Base-by-base conservation (phyloP, 257 asterid genomes). In the Echites panduratus region DNA sequence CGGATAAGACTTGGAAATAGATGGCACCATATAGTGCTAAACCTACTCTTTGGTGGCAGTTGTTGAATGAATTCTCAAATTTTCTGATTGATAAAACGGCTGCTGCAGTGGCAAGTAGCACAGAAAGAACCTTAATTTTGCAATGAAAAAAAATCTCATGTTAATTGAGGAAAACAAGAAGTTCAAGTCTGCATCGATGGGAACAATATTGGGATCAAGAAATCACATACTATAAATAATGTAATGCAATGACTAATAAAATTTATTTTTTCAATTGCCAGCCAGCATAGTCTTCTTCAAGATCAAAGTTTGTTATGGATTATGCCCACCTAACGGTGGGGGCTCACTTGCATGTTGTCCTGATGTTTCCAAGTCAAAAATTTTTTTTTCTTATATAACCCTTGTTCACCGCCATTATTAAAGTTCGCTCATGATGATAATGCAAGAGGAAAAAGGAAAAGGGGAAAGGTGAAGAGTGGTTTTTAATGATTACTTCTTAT, bases 41-140 rank as follows among this genome's bases (percentile, higher is more conserved):
- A 19, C 97, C 98, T 52, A 93, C 77, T 83, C 92, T 87, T 82
- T 90, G 98, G 79, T 89, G 98, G 63, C 62, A 81, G 73, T 87
- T 93, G 70, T 86, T 78, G 88, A 90, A 93, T 45, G 79, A 66
- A 74, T 93, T 93, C 80, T 90, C 98, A 70, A 93, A 93, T 47
- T 82, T 89, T 79, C 87, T 76, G 68, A 90, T 82, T 9, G 96
- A 93, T 69, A 90, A 8, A 73, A 87, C 85, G 62, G 96, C 96
- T 81, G 88, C 98, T 50, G 77, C 72, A 8, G 96, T 90, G 32
- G 84, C 88, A 70, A 88, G 87, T 19, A 90, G 65, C 83, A 88
- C 89, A 1, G 93, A 70, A 8, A 89, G 48, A 43, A 80, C 90
- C 96, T 93, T 32, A 32, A 32, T 32, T 32, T 82, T 53, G 17